Percentiles rank a stretch among this genome's conserved stretches.
phyloP scores from a whole-genome alignment of 805 yeast species.

The Pichia membranifaciens region DNA sequence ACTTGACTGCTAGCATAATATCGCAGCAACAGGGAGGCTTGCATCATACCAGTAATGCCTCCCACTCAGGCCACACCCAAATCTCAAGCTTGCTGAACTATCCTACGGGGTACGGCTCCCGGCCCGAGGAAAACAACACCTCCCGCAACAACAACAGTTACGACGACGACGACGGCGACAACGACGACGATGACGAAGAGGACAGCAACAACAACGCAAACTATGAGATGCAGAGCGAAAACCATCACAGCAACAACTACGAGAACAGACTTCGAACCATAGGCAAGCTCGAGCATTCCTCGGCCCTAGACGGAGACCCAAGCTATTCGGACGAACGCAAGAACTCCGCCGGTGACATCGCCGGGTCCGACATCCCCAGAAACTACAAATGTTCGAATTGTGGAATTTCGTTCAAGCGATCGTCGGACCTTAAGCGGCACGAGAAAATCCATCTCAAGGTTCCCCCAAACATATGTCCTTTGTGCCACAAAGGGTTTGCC shows the following conservation, averaged over 20 bases:
- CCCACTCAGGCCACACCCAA: background rate
- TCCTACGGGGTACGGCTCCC: background rate
- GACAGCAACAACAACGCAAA: too few relatives aligned
- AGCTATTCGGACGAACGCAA: background rate
- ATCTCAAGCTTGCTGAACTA: background rate
- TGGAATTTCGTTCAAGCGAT: slow-evolving; percentile 55
- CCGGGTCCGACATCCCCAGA: slow-evolving; percentile 9
- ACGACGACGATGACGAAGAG: too few relatives aligned
- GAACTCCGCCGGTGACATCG: background rate
- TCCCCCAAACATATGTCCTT: slow-evolving; percentile 68
- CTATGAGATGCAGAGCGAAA: too few relatives aligned
- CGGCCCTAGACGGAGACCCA: too few relatives aligned
- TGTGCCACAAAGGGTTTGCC: slow-evolving; percentile 80
- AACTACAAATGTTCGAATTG: slow-evolving; percentile 51
- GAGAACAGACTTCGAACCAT: too few relatives aligned
- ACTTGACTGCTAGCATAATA: background rate
- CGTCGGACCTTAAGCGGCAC: slow-evolving; percentile 67
- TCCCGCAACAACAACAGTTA: too few relatives aligned
- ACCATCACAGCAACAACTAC: background rate
- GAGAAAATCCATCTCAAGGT: slow-evolving; percentile 68
- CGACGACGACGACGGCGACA: too few relatives aligned
- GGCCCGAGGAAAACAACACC: too few relatives aligned
- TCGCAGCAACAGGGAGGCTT: background rate
- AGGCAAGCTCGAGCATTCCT: too few relatives aligned
- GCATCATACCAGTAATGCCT: background rate